Conservation (phyloP, 257 asterid genomes). For the Forsythia viridissima region DNA sequence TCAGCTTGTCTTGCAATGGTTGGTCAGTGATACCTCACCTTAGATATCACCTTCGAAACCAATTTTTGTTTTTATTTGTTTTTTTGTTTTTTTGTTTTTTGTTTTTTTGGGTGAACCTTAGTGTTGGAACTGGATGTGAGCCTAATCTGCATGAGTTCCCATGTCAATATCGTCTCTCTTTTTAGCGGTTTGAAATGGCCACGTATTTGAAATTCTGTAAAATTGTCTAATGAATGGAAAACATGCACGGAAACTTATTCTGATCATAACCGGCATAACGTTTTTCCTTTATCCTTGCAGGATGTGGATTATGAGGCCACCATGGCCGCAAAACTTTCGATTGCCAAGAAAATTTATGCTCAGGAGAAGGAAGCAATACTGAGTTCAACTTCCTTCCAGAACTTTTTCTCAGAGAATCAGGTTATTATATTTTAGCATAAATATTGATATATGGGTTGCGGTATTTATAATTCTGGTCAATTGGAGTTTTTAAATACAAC, state of each 20-base stretch:
- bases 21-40: neutral
- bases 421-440: constrained; percentile 33
- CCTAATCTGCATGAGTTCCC: neutral
- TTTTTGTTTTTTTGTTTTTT: too few relatives aligned
- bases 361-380: constrained; percentile 77
- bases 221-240: neutral
- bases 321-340: constrained; percentile 80
- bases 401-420: constrained; percentile 82
- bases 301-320: constrained; percentile 89
- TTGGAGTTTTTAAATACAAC: neutral
- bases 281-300: constrained; percentile 41
- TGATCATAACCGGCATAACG: neutral
- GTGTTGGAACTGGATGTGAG: neutral
- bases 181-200: neutral
- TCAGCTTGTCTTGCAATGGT: neutral
- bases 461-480: neutral
- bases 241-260: constrained; percentile 2
- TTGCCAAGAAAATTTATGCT: constrained; percentile 75
- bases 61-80: too few relatives aligned
- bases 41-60: neutral
- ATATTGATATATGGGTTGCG: neutral
- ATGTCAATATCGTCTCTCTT: neutral
- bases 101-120: neutral
- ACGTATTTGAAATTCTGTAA: neutral
- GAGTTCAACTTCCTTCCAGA: constrained; percentile 63